Evolutionary conservation across 1,284 basidiomycete genomes (phyloP), one percentile per base, ranked within the genome.

Genomic region (Pseudozyma pruni): DNA sequence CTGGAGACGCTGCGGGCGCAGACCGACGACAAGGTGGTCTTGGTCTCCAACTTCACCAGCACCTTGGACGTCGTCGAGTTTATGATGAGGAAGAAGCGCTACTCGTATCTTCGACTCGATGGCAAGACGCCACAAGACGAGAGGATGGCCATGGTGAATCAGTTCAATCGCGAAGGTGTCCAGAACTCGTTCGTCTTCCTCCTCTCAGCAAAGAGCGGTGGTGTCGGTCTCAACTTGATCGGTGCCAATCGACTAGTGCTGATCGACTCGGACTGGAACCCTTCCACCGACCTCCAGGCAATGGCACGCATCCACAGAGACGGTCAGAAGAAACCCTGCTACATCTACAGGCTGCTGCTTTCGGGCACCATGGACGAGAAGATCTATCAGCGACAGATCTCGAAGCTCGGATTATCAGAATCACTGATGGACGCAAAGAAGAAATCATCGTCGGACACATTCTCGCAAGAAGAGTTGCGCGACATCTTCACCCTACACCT

Each of bases 151-250:
- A 63, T 76, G 41, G 72, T 80, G 31, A 69, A 73, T n/a, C 69
- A 60, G 22, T 81, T 81, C 60, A 78, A 80, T 39, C 66, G 62
- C 35, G 42, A 54, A 14, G 39, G 54, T 10, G 51, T 45, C 19
- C 45, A 64, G 11, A 45, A 40, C 10, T 49, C 38, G 20, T 86
- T 97, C 79, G 87, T 98, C 41, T 98, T 99, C 85, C 85, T 99
- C 49, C 87, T 99, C 16, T 94, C 92, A 82, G 94, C 92, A 72
- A 98, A 98, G 84, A 94, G 96, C 34, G 95, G 95, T 62, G 95
- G 95, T 75, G 97, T 94, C 75, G 94, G 96, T 79, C 95, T 98
- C 86, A 98, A 98, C 81, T 86, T 98, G 67, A 97, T 98, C 78
- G 95, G 95, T 8, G 95, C 95, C 3, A 98, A 98, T 82, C 89